Evolutionary conservation across 768 basidiomycete species (phyloP), one percentile per base, ranked within the genome.

Genomic region (Gymnopilus junonius): DNA sequence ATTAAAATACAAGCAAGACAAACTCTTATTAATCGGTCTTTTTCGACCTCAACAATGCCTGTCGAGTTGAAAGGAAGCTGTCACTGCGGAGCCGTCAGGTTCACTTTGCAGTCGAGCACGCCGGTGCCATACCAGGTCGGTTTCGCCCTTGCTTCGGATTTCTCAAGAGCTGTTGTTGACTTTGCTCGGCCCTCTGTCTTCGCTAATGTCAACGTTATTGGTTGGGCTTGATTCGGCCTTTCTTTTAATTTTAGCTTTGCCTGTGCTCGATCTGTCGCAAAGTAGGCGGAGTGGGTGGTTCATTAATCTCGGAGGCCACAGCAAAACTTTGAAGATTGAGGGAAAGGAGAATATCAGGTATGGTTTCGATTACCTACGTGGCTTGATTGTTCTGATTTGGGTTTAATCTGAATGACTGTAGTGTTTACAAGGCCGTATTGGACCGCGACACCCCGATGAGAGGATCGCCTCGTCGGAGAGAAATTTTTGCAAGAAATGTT

Each of bases 201-300:
- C 48, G 48, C 48, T 32, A 32, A 51, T 51, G 48, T 51, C 48
- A 51, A 51, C 31, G 15, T 32, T 31, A 31, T 55, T 21, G n/a
- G 15, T 39, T 53, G 39, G 42, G 5, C 15, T 46, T 14, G 32
- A 20, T 32, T 32, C 48, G 48, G 48, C 12, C 40, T 42, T 32
- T 27, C 48, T 51, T 51, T 51, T 51, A 51, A 51, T 63, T 25
- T 8, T 59, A 88, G 85, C 70, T 90, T 32, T 90, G 89, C 67
- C 56, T 85, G 5, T 90, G 89, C 70, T 89, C 87, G 34, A 89
- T 90, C 64, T 90, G 89, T 69, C 84, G 89, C 61, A 90, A 90
- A 71, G 86, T 88, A 10, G 88, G 88, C 39, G 89, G 89, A 14
- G 75, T 75, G 0, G 87, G 88, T 12, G 88, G 89, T 0, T 85